phyloP scores from a whole-genome alignment of 2,329 filamentous ascomycete genomes.

The Pyrenochaeta sp. region DNA sequence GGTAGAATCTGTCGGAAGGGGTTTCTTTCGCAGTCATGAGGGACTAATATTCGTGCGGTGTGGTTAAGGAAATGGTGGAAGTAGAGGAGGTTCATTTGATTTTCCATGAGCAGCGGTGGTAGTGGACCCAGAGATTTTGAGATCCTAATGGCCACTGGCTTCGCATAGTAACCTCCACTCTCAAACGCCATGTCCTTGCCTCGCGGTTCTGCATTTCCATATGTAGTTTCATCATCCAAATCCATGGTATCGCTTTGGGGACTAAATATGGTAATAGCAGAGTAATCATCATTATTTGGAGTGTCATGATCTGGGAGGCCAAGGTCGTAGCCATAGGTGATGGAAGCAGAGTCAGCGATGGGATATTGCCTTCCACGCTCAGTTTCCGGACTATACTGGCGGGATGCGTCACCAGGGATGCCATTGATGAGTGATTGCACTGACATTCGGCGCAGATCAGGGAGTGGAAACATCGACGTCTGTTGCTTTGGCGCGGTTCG shows the following conservation, averaged over 20 bases:
- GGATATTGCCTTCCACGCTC: slow-evolving; percentile 52
- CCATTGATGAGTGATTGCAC: slow-evolving; percentile 68
- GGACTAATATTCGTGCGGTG: slow-evolving; percentile 73
- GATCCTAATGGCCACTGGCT: slow-evolving; percentile 72
- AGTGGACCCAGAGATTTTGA: slow-evolving; percentile 65
- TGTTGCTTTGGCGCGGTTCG: slow-evolving; percentile 29
- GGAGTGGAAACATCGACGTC: slow-evolving; percentile 42
- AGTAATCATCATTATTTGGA: slow-evolving; percentile 73
- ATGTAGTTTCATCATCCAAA: slow-evolving; percentile 44
- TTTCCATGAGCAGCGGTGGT: slow-evolving; percentile 68
- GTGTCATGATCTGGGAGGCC: slow-evolving; percentile 75
- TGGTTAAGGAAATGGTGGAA: slow-evolving; percentile 81
- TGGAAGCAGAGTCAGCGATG: slow-evolving; percentile 42
- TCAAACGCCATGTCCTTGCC: slow-evolving; percentile 63
- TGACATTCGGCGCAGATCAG: slow-evolving; percentile 63
- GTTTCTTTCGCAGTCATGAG: slow-evolving; percentile 69
- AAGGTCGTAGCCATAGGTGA: slow-evolving; percentile 74
- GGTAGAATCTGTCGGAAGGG: slow-evolving; percentile 69
- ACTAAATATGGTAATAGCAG: slow-evolving; percentile 64
- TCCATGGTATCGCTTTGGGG: slow-evolving; percentile 40
- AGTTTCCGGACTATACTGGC: slow-evolving; percentile 46
- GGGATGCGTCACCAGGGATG: slow-evolving; percentile 22
- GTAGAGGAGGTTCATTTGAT: slow-evolving; percentile 82
- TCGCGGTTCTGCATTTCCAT: slow-evolving; percentile 47
- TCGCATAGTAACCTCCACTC: slow-evolving; percentile 73